Conservation (phyloP, 2,329 filamentous ascomycete species). For the Aspergillus nomiae region DNA sequence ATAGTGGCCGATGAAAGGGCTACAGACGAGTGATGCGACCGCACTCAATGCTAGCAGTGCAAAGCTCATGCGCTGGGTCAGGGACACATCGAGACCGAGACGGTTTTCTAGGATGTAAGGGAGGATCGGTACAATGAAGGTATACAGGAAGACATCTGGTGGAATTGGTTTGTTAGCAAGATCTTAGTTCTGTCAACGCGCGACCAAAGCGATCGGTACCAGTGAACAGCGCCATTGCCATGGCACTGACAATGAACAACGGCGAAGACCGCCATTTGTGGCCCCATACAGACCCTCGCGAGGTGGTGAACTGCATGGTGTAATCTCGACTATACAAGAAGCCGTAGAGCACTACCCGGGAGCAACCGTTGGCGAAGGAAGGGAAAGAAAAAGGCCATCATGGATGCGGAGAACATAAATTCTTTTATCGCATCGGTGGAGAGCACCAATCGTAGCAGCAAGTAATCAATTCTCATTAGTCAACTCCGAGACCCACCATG, state of each 20-base stretch:
- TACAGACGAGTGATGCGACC: constrained; percentile 23
- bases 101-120: constrained; percentile 30
- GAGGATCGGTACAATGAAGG: constrained; percentile 35
- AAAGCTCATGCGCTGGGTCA: constrained; percentile 29
- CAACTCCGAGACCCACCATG: not conserved
- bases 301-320: constrained; percentile 12
- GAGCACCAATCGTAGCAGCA: not conserved
- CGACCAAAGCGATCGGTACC: constrained; percentile 11
- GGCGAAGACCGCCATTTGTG: constrained; percentile 26
- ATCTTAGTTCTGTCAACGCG: not conserved
- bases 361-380: not conserved
- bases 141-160: constrained; percentile 32
- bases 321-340: not conserved
- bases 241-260: constrained; percentile 24
- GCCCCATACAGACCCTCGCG: constrained; percentile 16
- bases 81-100: constrained; percentile 23
- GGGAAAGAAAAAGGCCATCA: not conserved
- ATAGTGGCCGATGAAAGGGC: constrained; percentile 27
- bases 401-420: not conserved
- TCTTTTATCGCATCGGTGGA: not conserved
- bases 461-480: not conserved
- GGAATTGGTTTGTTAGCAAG: not conserved
- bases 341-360: not conserved
- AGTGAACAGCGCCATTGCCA: constrained; percentile 27
- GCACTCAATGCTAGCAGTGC: constrained; percentile 29